Evolutionary conservation across 225 moss, liverwort and hornwort genomes (phyloP), one percentile per base, ranked within the genome.

Genomic region (Physcomitrium patens): DNA sequence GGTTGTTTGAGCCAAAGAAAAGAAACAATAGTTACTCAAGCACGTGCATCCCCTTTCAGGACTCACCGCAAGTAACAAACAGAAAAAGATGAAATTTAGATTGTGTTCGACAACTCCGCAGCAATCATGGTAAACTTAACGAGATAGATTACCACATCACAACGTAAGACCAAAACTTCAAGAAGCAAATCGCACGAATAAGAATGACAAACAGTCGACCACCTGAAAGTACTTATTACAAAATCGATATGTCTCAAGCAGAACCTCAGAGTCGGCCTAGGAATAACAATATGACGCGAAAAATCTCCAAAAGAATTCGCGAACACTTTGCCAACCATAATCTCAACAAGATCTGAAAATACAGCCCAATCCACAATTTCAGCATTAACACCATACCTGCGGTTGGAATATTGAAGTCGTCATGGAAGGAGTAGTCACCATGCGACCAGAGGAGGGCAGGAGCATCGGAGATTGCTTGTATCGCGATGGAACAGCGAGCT

Each of bases 401-500:
- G 91, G 87, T 17, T 68, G 74, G 72, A 80, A 89, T 9, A 70
- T 19, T 16, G 89, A 71, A 43, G 82, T 79, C 42, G 81, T 78
- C 81, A 81, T 19, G 18, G 78, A 56, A n/a, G 78, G 56, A 49
- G 77, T 77, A 77, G 69, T 79, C 49, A 79, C 67, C 48, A 45
- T 7, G 71, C 85, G 86, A 26, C 78, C 76, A 27, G 89, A 67
- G 11, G 86, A 74, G 3, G 89, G 93, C 27, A 90, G 74, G 6
- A 87, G 82, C 66, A 89, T 37, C n/a, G 86, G 82, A 74, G 90
- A 80, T 2, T 89, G 84, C 51, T 89, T 89, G 43, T 76, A 91
- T 69, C 89, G 79, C 17, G 94, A 91, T 12, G 94, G 94, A 65
- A 93, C 84, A 41, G 94, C 90, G 23, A 99, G 86, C 85, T 99